Percentiles rank a stretch among this genome's conserved stretches.
These are phyloP conservation scores for Leavenworthia alabamica DNA, from an alignment of 345 rosid genomes.

Conservation along the genomic window DNA sequence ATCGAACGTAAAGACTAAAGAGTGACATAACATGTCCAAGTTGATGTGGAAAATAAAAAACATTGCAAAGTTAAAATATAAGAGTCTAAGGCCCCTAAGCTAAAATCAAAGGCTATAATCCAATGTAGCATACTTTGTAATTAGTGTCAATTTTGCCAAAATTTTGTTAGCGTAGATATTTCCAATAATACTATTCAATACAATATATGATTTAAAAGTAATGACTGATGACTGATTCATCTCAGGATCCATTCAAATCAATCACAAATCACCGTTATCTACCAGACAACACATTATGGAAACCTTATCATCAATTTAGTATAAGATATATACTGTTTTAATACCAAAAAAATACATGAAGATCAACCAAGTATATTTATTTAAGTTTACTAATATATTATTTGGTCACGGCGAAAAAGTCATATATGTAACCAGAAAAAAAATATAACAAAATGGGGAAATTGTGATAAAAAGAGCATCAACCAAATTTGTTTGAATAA, in stretches of 20 bases:
- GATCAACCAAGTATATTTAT: not conserved
- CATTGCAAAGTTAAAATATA: not conserved
- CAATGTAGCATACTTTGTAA: too few species aligned
- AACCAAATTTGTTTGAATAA: not conserved
- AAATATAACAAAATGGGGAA: not conserved
- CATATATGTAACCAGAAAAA: not conserved
- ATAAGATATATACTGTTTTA: not conserved
- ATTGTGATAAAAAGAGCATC: not conserved
- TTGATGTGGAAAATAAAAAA: not conserved
- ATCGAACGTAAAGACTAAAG: not conserved
- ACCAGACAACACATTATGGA: conserved; percentile 1
- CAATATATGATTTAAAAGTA: too few species aligned
- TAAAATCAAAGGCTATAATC: not conserved
- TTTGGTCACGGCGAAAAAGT: not conserved
- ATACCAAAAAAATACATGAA: not conserved
- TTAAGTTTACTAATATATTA: not conserved
- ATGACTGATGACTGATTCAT: too few species aligned
- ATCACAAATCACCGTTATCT: not conserved
- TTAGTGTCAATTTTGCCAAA: too few species aligned
- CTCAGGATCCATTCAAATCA: conserved; percentile 3
- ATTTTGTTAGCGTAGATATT: not conserved
- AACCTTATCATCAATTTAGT: not conserved
- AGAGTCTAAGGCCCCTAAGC: not conserved
- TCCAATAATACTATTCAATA: not conserved
- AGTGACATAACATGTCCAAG: conserved; percentile 10